Percentiles rank a stretch among this genome's conserved stretches.
These are phyloP conservation scores for Tephrocybe sp. DNA, from an alignment of 768 basidiomycete genomes.

Conservation along the genomic window DNA sequence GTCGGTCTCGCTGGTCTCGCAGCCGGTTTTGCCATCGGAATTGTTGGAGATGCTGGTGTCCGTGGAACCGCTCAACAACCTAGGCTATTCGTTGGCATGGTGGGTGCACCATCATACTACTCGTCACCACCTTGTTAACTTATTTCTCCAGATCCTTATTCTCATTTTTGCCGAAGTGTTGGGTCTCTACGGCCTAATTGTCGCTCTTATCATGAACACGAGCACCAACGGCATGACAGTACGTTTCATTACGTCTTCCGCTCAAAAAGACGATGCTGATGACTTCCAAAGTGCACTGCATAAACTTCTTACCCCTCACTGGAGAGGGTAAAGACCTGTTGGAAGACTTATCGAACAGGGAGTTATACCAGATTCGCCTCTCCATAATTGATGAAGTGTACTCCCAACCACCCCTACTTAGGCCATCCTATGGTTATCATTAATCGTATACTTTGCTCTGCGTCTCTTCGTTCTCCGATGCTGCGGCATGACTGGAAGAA, in stretches of 20 bases:
- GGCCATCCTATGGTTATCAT: constrained; percentile 12
- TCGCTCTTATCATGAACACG: constrained; percentile 95
- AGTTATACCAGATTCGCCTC: constrained; percentile 14
- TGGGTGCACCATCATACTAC: constrained; percentile 27
- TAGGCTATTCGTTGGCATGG: constrained; percentile 92
- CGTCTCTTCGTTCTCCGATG: background rate
- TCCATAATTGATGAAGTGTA: constrained; percentile 17
- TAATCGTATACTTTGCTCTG: constrained; percentile 14
- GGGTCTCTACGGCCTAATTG: constrained; percentile 65
- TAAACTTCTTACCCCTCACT: constrained; percentile 1
- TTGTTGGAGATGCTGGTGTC: constrained; percentile 98
- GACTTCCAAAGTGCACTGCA: constrained; percentile 2
- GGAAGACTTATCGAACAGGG: constrained; percentile 6
- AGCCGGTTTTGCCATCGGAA: constrained; percentile 97
- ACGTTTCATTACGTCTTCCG: background rate
- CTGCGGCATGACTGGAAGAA: background rate
- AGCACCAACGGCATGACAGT: constrained; percentile 36
- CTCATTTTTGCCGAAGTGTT: constrained; percentile 94
- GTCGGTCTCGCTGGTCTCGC: constrained; percentile 95
- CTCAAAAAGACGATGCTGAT: background rate
- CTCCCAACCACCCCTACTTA: constrained; percentile 10
- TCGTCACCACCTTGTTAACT: constrained; percentile 1
- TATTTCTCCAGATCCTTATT: constrained; percentile 73
- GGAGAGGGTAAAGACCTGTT: background rate
- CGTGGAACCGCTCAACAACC: constrained; percentile 97